Evolutionary conservation across 176 grass and related monocot genomes (phyloP), one percentile per base, ranked within the genome.

Genomic region (Aegilops tauschii): DNA sequence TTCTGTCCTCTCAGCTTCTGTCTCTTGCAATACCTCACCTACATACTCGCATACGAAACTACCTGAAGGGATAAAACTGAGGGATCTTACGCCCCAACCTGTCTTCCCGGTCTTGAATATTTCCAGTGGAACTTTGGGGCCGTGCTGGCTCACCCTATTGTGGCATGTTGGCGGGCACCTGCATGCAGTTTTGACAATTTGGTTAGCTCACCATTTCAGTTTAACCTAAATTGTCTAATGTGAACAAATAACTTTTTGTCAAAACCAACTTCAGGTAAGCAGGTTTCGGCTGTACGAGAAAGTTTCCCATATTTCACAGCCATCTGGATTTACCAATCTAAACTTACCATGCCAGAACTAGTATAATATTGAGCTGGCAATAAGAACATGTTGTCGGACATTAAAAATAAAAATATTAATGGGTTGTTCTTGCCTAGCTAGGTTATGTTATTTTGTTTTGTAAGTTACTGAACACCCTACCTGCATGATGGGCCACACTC

Each of bases 81-180:
- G 61, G 18, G 94, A 96, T 91, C 91, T 93, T 62, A 96, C 87
- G 29, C 94, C 94, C 94, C 91, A 96, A 69, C 89, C 94, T 82
- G 73, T 91, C 32, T 70, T 82, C 12, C 68, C 63, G 0, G 91
- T 93, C 82, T 91, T 93, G 81, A 96, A 96, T 79, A 96, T 88
- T 71, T 93, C 94, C 21, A 96, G 87, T 30, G 31, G 84, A 87
- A 93, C 91, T 89, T 91, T 91, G 70, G 93, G 29, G 69, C 91
- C 94, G 56, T 80, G 88, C 69, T 96, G 94, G 81, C 91, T 96
- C 62, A 90, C 94, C 69, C 91, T 87, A 84, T 96, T 93, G 81
- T 91, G 86, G 87, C 94, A 96, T 50, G 89, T 89, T 68, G 86
- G 80, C 20, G 88, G 91, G 49, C 93, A 95, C 44, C 87, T 93